Conservation (phyloP, 129 eudicot genomes). For the Rutidosis leptorrhynchoides region DNA sequence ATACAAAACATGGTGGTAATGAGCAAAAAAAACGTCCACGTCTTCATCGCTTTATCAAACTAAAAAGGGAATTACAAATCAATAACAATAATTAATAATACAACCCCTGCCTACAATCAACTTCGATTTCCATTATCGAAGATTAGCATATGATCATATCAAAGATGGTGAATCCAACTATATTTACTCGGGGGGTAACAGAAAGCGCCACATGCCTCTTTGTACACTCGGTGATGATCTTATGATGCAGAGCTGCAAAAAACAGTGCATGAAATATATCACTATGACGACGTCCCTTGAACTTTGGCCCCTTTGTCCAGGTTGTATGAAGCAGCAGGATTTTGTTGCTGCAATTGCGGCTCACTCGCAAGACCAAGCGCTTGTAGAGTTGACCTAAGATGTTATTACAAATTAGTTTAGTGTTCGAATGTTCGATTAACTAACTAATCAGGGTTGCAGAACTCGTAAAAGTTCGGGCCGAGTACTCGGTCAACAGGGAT, state of each 20-base stretch:
- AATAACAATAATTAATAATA: constrained; percentile 23
- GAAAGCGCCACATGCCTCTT: constrained; percentile 2
- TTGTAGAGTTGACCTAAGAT: constrained; percentile 56
- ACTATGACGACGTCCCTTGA: constrained; percentile 41
- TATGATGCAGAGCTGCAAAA: too few species aligned
- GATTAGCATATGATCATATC: neutral
- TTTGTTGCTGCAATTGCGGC: constrained; percentile 38
- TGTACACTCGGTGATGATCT: neutral
- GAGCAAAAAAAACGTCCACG: neutral
- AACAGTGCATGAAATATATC: neutral
- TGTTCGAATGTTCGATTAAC: neutral
- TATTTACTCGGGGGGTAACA: constrained; percentile 14
- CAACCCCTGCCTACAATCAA: constrained; percentile 4
- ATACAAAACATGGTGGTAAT: too few species aligned
- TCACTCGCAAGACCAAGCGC: constrained; percentile 66
- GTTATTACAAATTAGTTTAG: neutral
- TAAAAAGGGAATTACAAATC: constrained; percentile 12
- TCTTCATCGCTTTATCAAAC: neutral
- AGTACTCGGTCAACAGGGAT: too few species aligned
- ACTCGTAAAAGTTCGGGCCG: too few species aligned
- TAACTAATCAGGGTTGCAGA: too few species aligned
- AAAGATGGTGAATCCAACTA: neutral
- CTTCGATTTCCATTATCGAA: neutral
- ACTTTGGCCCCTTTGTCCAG: constrained; percentile 45
- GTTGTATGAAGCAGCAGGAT: constrained; percentile 33